Percentiles rank a stretch among this genome's conserved stretches.
phyloP scores from a whole-genome alignment of 257 asterid genomes.

The Solanum chmielewskii region DNA sequence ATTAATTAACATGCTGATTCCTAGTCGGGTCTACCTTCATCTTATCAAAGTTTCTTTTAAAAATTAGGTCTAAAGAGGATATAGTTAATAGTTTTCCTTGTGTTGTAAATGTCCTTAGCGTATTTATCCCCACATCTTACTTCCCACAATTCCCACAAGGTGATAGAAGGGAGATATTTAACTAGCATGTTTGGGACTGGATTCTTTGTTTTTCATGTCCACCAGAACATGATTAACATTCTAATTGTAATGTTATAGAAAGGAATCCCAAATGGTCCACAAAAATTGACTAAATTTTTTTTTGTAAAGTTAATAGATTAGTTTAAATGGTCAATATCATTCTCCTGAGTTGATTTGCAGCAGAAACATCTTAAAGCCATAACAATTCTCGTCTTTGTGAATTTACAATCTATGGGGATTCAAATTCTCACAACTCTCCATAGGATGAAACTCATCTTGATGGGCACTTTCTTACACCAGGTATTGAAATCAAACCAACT shows the following conservation, averaged over 20 bases:
- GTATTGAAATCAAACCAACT: not conserved
- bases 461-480: not conserved
- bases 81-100: too few species aligned
- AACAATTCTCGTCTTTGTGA: too few species aligned
- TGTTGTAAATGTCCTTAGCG: too few species aligned
- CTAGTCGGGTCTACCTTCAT: too few species aligned
- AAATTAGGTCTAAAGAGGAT: too few species aligned
- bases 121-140: too few species aligned
- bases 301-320: too few species aligned
- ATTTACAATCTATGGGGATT: not conserved
- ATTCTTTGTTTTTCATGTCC: not conserved
- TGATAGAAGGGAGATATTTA: not conserved
- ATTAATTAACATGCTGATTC: too few species aligned
- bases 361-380: not conserved
- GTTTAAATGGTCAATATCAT: not conserved
- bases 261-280: not conserved
- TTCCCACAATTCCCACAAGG: not conserved
- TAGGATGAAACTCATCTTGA: not conserved
- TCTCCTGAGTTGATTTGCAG: not conserved
- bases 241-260: too few species aligned
- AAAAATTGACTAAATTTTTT: not conserved
- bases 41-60: too few species aligned
- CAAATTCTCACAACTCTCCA: not conserved
- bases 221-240: too few species aligned
- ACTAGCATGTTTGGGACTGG: too few species aligned